Percentiles rank a stretch among this genome's conserved stretches.
Evolutionary conservation across 1,284 basidiomycete species (phyloP).

Genomic region (Limonomyces culmigenus): DNA sequence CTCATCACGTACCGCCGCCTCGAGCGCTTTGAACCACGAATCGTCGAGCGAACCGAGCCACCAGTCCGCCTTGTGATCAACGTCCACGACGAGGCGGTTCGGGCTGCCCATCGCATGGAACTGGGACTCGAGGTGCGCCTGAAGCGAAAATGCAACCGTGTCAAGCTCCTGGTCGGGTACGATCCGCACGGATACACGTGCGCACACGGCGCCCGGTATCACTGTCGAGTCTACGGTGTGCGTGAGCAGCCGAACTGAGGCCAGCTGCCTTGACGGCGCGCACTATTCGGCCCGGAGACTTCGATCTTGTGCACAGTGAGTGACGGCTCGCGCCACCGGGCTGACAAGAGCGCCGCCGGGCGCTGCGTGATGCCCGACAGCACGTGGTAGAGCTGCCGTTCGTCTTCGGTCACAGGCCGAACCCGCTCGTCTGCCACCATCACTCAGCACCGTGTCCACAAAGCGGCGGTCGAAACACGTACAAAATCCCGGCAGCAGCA

Average conservation of each 20-base stretch:
- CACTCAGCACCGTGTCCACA: no score
- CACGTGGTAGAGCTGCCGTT: constrained; percentile 48
- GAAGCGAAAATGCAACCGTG: constrained; percentile 45
- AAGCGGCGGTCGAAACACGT: not conserved
- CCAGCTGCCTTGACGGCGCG: no score
- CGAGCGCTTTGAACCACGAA: constrained; percentile 71
- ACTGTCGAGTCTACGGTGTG: constrained; percentile 59
- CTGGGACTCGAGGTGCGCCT: constrained; percentile 36
- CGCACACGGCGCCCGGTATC: constrained; percentile 68
- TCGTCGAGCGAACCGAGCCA: constrained; percentile 83
- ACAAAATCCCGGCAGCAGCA: not conserved
- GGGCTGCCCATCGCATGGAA: constrained; percentile 52
- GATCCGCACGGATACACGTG: constrained; percentile 77
- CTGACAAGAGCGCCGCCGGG: constrained; percentile 46
- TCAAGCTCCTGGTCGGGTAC: constrained; percentile 87
- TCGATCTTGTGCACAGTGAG: constrained; percentile 57
- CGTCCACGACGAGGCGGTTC: constrained; percentile 57
- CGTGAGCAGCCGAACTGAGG: not conserved
- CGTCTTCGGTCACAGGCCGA: constrained; percentile 44
- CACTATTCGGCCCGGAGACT: no score
- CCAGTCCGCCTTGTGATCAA: constrained; percentile 86
- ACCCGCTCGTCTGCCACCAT: constrained; percentile 54
- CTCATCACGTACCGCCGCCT: constrained; percentile 66
- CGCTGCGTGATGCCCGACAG: constrained; percentile 54
- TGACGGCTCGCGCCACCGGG: constrained; percentile 68